Evolutionary conservation across 768 basidiomycete species (phyloP), one percentile per base, ranked within the genome.

Genomic region (Collybia nuda): DNA sequence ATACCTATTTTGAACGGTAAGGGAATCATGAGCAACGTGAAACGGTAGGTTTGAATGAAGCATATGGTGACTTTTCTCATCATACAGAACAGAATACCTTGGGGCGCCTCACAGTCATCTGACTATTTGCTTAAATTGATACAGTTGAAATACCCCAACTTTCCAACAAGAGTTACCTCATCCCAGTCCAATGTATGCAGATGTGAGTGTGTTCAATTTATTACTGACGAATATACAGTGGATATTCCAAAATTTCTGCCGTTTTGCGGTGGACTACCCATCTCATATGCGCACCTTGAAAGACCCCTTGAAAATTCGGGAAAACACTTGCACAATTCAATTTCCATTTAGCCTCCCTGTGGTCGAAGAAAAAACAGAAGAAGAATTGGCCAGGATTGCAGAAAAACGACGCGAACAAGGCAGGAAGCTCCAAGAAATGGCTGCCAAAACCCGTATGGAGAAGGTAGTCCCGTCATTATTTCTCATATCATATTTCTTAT

Each of bases 121-220:
- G 97, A 99, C 48, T 90, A 97, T 61, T 78, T 98, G 44, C 82
- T 95, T 53, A 97, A 94, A 62, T 84, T 96, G 18, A 85, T 95
- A 37, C 95, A 98, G 63, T 80, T 98, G 29, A 99, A 98, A 67
- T 97, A 98, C 63, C 89, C 96, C 22, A 87, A 78, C 40, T 98
- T 98, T 65, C 90, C 93, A 5, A 89, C 88, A 1, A 85, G 92
- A 38, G 82, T 98, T 9, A 89, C 89, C 0, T 62, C 80, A 14
- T 62, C 74, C 0, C 96, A 98, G 59, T 82, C 93, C 4, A 87
- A 80, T 12, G 93, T 95, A 65, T 52, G 36, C 77, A 69, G 3
- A 53, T 47, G 42, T 28, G n/a, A 15, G 38, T 26, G 41, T 38
- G 19, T 48, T 37, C 37, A 22, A 44, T 43, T 14, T 47, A 26